Conservation (phyloP, 371 early-diverging fungal genomes). For the Haplosporangium sp. region DNA sequence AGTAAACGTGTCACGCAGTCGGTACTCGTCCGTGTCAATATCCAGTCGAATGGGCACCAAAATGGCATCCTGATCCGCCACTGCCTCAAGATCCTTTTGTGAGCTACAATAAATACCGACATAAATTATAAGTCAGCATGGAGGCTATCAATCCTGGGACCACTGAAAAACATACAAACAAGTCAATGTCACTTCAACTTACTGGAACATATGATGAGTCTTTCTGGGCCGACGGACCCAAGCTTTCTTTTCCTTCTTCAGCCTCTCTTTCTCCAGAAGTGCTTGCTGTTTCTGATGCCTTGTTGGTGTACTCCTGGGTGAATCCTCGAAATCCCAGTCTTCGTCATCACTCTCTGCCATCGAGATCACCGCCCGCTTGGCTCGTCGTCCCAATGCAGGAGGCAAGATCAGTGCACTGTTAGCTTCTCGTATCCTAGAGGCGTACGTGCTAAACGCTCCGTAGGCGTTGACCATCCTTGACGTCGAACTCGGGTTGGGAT, state of each 20-base stretch:
- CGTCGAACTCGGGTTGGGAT: constrained; percentile 3
- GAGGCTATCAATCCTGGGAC: not conserved
- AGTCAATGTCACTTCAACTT: constrained; percentile 6
- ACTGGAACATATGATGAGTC: constrained; percentile 49
- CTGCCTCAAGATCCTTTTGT: constrained; percentile 58
- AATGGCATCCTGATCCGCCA: constrained; percentile 73
- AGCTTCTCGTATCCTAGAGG: constrained; percentile 56
- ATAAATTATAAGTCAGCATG: not conserved
- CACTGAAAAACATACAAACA: constrained; percentile 5
- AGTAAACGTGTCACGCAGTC: constrained; percentile 87
- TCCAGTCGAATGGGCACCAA: constrained; percentile 92
- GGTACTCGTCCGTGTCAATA: constrained; percentile 87
- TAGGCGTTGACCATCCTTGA: constrained; percentile 32
- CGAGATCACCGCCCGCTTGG: constrained; percentile 42
- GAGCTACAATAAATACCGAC: constrained; percentile 18
- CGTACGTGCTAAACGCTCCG: constrained; percentile 54
- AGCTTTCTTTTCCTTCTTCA: constrained; percentile 50
- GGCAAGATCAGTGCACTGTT: constrained; percentile 50
- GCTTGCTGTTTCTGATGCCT: constrained; percentile 30
- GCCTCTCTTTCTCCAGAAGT: constrained; percentile 36
- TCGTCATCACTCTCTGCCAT: constrained; percentile 55
- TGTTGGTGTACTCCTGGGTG: constrained; percentile 43
- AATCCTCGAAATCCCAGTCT: constrained; percentile 54
- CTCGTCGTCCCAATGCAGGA: constrained; percentile 45
- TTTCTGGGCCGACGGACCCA: constrained; percentile 36